Percentiles rank a stretch among this genome's conserved stretches.
phyloP scores from a whole-genome alignment of 495 filamentous ascomycete species.

The Penicillium simplicissimum region DNA sequence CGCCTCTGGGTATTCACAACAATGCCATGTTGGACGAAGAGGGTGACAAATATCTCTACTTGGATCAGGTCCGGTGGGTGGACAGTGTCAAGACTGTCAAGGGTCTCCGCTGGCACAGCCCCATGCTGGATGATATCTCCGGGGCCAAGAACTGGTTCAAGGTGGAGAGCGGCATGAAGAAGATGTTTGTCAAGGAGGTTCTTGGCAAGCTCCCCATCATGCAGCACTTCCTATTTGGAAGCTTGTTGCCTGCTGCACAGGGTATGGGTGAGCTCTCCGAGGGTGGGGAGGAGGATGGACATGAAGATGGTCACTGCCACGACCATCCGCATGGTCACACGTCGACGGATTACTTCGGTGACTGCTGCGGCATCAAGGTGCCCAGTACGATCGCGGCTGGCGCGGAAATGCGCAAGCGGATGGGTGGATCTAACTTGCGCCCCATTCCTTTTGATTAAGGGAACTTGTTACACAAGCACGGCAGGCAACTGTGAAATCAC shows the following conservation, averaged over 20 bases:
- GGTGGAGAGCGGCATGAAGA: conserved; percentile 90
- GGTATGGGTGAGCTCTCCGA: conserved; percentile 67
- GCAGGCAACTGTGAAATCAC: not conserved
- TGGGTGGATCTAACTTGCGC: conserved; percentile 62
- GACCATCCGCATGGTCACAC: conserved; percentile 56
- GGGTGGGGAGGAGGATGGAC: conserved; percentile 48
- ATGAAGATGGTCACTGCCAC: conserved; percentile 63
- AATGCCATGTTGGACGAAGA: conserved; percentile 83
- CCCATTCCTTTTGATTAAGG: conserved; percentile 87
- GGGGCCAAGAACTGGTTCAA: conserved; percentile 90
- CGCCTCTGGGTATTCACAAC: conserved; percentile 85
- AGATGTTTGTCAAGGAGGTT: conserved; percentile 95
- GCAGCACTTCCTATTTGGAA: conserved; percentile 96
- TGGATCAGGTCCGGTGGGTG: conserved; percentile 89
- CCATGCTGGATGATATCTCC: conserved; percentile 97
- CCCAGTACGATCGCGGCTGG: conserved; percentile 89
- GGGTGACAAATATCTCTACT: conserved; percentile 77
- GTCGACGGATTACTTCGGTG: conserved; percentile 72
- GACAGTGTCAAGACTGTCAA: conserved; percentile 96
- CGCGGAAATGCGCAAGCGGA: conserved; percentile 79
- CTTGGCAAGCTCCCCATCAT: conserved; percentile 93
- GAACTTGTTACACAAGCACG: not conserved
- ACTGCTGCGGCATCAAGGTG: conserved; percentile 98
- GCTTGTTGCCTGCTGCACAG: conserved; percentile 72
- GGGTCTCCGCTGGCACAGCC: conserved; percentile 93